Conservation (phyloP, 2,329 filamentous ascomycete species). For the Phaeosphaeria sp. region DNA sequence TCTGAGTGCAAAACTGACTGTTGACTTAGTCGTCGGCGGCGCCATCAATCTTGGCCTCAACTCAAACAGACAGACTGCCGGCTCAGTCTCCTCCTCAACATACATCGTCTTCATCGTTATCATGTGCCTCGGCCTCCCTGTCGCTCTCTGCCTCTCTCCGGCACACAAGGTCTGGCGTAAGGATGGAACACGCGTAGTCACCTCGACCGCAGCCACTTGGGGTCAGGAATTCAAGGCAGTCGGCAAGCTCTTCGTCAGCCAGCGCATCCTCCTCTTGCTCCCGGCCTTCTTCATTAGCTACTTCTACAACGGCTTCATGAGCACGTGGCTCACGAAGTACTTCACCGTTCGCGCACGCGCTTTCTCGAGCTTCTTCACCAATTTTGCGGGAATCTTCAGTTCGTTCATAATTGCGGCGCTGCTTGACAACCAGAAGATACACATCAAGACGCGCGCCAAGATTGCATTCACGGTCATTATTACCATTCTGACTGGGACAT, state of each 20-base stretch:
- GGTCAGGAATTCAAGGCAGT: constrained; percentile 39
- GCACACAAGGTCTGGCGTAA: constrained; percentile 54
- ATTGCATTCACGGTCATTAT: constrained; percentile 39
- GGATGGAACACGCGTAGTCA: constrained; percentile 48
- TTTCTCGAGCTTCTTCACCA: constrained; percentile 46
- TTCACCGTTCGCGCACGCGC: constrained; percentile 45
- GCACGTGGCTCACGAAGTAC: constrained; percentile 44
- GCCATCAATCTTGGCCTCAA: constrained; percentile 60
- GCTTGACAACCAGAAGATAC: constrained; percentile 41
- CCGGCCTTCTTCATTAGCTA: constrained; percentile 49
- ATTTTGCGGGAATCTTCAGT: constrained; percentile 46
- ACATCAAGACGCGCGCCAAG: constrained; percentile 42
- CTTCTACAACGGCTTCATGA: constrained; percentile 47
- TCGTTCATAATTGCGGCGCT: constrained; percentile 43
- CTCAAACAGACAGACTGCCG: constrained; percentile 43
- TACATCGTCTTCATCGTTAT: constrained; percentile 57
- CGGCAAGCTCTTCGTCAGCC: constrained; percentile 37
- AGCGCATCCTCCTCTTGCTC: constrained; percentile 39
- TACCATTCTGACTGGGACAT: constrained; percentile 39
- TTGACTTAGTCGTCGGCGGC: constrained; percentile 52
- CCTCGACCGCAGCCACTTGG: constrained; percentile 30
- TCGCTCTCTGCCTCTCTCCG: constrained; percentile 53
- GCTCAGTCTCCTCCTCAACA: constrained; percentile 49
- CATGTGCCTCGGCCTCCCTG: constrained; percentile 54
- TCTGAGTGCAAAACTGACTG: neutral